Evolutionary conservation across 352 stramenopile species (phyloP).

Genomic region (Globisporangium emineosum): DNA sequence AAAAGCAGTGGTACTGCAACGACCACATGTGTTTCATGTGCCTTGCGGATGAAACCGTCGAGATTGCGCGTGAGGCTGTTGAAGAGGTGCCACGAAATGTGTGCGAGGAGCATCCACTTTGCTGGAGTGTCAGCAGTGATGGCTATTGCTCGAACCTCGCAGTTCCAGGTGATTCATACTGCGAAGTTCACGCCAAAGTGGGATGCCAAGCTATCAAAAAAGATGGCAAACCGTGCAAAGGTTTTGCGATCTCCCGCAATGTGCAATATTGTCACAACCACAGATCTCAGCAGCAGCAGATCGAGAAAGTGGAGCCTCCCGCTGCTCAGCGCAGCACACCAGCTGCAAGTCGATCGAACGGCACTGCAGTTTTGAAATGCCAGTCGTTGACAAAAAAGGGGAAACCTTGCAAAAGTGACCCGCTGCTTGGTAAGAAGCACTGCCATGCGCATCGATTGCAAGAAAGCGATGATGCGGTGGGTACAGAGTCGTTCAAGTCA

Average conservation of each 20-base stretch:
- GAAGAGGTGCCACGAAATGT: conserved; percentile 51
- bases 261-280: conserved; percentile 37
- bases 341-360: not conserved
- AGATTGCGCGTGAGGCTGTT: conserved; percentile 21
- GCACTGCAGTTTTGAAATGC: conserved; percentile 20
- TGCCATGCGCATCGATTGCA: conserved; percentile 35
- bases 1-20: conserved; percentile 38
- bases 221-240: conserved; percentile 30
- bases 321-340: not conserved
- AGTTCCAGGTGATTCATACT: conserved; percentile 35
- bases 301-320: not conserved
- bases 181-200: conserved; percentile 24
- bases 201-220: conserved; percentile 24
- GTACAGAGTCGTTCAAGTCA: not conserved
- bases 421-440: conserved; percentile 26
- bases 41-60: conserved; percentile 16
- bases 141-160: conserved; percentile 38
- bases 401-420: conserved; percentile 34
- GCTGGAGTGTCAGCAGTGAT: conserved; percentile 30
- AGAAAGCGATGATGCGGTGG: not conserved
- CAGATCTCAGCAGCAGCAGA: not conserved
- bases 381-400: conserved; percentile 39
- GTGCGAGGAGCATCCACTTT: conserved; percentile 49
- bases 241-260: conserved; percentile 28
- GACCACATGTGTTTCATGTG: conserved; percentile 66